Conservation (phyloP, 2,329 filamentous ascomycete genomes). For the Dothistroma pini region DNA sequence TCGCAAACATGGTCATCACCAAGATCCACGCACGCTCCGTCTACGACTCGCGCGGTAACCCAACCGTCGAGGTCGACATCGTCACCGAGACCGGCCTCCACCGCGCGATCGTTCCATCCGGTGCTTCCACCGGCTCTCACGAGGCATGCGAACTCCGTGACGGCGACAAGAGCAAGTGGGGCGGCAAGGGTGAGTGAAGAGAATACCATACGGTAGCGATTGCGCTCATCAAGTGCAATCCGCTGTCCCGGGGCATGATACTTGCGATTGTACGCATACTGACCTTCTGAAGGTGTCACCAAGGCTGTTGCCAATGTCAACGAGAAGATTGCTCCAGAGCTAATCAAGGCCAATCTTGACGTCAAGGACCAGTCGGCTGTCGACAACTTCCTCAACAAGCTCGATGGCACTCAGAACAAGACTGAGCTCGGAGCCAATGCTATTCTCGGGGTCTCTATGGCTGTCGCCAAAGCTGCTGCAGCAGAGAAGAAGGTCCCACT, state of each 20-base stretch:
- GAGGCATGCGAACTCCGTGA: conserved; percentile 54
- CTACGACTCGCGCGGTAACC: conserved; percentile 97
- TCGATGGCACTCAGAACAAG: conserved; percentile 59
- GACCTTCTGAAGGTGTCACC: conserved; percentile 42
- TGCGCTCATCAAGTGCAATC: neutral
- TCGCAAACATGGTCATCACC: conserved; percentile 65
- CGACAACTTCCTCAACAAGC: conserved; percentile 51
- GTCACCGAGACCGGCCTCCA: conserved; percentile 95
- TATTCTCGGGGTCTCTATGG: conserved; percentile 59
- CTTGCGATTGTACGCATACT: neutral
- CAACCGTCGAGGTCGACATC: conserved; percentile 96
- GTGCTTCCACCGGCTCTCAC: conserved; percentile 75
- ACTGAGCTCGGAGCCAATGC: conserved; percentile 57
- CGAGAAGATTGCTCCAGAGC: conserved; percentile 51
- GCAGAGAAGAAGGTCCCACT: conserved; percentile 54
- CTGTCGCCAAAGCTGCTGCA: conserved; percentile 55
- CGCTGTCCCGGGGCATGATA: neutral
- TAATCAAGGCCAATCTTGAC: conserved; percentile 53
- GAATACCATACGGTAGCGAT: neutral
- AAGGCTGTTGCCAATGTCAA: conserved; percentile 56
- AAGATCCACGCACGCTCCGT: conserved; percentile 68
- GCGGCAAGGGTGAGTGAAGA: conserved; percentile 46
- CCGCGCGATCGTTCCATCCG: conserved; percentile 95
- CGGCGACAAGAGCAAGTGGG: conserved; percentile 51
- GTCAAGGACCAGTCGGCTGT: conserved; percentile 54